Evolutionary conservation across 2,329 filamentous ascomycete species (phyloP), one percentile per base, ranked within the genome.

Genomic region (Verticillium albo-atrum): DNA sequence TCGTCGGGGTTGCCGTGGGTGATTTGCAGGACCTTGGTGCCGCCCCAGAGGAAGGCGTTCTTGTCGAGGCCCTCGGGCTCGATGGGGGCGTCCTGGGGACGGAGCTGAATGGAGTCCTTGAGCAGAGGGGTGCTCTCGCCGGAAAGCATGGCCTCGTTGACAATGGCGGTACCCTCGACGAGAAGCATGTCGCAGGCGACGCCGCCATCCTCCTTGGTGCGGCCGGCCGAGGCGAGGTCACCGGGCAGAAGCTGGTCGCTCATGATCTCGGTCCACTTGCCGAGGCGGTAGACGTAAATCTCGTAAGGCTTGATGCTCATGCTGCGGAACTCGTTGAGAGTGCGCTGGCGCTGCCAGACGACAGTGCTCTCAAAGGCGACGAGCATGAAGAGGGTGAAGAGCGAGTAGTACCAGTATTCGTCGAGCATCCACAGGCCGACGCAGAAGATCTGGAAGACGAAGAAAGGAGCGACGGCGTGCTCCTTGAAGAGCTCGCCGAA

Each of bases 281-380:
- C 89, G 66, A 91, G 81, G 60, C 96, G 87, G 78, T 90, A 96
- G 9, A 94, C 95, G 83, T 89, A 96, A 66, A 98, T 87, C 62
- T 95, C 90, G 74, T 98, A 98, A 14, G 95, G 96, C 81, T 99
- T 97, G 78, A 99, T 97, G 82, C 91, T 96, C 96, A 99, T 99
- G 67, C 94, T 92, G 55, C 95, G 91, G 79, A 99, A 99, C 76
- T 99, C 95, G 71, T 85, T 96, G 65, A 99, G 78, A 2, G 96
- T 99, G 66, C 94, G 86, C 83, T 99, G 95, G 62, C 95, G 88
- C 79, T 99, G 95, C 96, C 95, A 99, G 17, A 99, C 96, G 37
- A 99, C 96, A 2, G 95, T 99, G 74, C 93, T 97, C 79, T 99
- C 95, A 68, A 99, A 99, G 61, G 87, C 89, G 66, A 99, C 92